Evolutionary conservation across 352 stramenopile species (phyloP).

Genomic region (Lagenidium sp.): DNA sequence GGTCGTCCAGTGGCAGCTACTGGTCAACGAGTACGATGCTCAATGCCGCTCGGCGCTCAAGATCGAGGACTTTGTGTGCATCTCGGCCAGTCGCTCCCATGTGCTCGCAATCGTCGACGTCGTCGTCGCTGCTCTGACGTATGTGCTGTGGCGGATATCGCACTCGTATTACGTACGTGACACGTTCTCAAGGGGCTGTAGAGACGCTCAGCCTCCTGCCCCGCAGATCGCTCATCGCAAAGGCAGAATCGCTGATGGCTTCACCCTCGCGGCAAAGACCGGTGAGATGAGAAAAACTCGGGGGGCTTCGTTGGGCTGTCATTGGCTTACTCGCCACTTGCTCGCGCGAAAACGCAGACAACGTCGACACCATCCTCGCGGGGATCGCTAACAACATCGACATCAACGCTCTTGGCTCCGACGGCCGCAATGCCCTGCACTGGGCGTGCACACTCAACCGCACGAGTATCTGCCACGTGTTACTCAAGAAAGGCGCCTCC

Average conservation of each 20-base stretch:
- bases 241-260: slow-evolving; percentile 44
- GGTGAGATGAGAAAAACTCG: slow-evolving; percentile 3
- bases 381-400: slow-evolving; percentile 63
- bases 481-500: slow-evolving; percentile 72
- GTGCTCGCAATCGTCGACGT: slow-evolving; percentile 30
- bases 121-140: slow-evolving; percentile 32
- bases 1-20: slow-evolving; percentile 46
- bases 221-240: slow-evolving; percentile 19
- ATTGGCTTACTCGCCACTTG: neutral
- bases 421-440: slow-evolving; percentile 72
- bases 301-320: no score
- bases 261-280: slow-evolving; percentile 70
- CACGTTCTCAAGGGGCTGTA: no score
- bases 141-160: slow-evolving; percentile 44
- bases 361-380: slow-evolving; percentile 63
- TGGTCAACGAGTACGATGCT: slow-evolving; percentile 38
- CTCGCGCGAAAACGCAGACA: slow-evolving; percentile 19
- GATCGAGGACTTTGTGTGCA: slow-evolving; percentile 51
- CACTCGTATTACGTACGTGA: slow-evolving; percentile 54
- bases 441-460: slow-evolving; percentile 72
- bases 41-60: slow-evolving; percentile 27
- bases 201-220: no score
- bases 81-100: slow-evolving; percentile 27
- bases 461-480: slow-evolving; percentile 67
- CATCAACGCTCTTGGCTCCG: slow-evolving; percentile 62